phyloP scores from a whole-genome alignment of 2,329 filamentous ascomycete species.

The Venturia carpophila region DNA sequence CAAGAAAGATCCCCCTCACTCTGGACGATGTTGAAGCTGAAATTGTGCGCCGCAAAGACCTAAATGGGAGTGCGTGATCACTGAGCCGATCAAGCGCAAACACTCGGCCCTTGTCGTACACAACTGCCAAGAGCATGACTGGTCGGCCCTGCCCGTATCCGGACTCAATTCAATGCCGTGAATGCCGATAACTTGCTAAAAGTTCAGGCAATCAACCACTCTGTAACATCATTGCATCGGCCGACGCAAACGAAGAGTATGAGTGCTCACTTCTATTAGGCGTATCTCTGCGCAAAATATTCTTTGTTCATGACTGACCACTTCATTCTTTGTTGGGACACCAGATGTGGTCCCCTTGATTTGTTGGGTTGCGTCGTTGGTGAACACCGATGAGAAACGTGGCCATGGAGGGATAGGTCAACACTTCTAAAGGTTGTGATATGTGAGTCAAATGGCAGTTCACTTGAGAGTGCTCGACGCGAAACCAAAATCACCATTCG shows the following conservation, averaged over 20 bases:
- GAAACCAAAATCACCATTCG: neutral
- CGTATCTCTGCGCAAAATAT: neutral
- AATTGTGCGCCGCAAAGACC: slow-evolving; percentile 30
- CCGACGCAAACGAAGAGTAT: neutral
- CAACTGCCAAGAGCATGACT: neutral
- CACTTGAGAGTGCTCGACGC: neutral
- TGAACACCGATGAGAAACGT: neutral
- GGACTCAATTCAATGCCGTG: neutral
- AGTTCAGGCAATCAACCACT: neutral
- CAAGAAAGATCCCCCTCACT: slow-evolving; percentile 49
- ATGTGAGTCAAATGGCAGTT: neutral
- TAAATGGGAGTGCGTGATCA: neutral
- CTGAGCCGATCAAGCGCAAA: neutral
- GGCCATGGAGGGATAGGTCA: neutral
- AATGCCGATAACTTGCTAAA: neutral
- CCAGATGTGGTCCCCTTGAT: neutral
- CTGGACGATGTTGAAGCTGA: slow-evolving; percentile 52
- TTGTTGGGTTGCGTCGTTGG: neutral
- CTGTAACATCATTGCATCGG: neutral
- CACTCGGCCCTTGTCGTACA: neutral
- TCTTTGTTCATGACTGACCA: neutral
- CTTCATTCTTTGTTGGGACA: neutral
- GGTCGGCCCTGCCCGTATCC: neutral
- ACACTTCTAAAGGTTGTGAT: neutral
- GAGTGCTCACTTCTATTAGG: neutral